Base-by-base conservation (phyloP, 1,284 basidiomycete genomes). In the Ceratobasidium sp. region DNA sequence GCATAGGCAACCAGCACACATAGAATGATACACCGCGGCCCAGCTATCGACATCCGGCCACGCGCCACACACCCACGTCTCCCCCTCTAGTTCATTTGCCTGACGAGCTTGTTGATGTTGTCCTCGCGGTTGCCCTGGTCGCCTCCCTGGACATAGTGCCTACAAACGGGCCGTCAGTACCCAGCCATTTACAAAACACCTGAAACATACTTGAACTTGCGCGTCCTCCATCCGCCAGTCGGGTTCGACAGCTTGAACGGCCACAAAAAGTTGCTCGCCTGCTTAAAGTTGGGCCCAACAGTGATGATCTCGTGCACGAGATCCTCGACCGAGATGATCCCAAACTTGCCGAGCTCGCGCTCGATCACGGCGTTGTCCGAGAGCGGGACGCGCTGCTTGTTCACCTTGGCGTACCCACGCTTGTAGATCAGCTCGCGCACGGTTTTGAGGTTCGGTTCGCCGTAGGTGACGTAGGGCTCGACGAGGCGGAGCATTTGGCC, bases 181-280 rank as follows among this genome's bases (percentile, higher is more conserved):
- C n/a, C 39, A n/a, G 51, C 43, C 34, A 16, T 29, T 29, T 3
- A 65, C n/a, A 80, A 82, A 77, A n/a, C 5, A 41, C 13, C 37
- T 56, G 31, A 56, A 62, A 66, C 76, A 39, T 58, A 75, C 86
- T 92, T 95, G 91, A 98, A 97, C 88, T 99, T 99, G 83, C 95
- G 89, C 81, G 88, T 90, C 85, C 94, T 92, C 96, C 95, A 99
- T 81, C 98, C 98, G 79, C 98, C 97, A 80, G 89, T 98, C 76
- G 98, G 96, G 91, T 98, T 98, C 79, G 95, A 98, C 77, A 99
- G 92, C 85, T 99, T 98, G 91, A 99, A 98, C 37, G 98, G 96
- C 96, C 97, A 98, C 75, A 99, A 90, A 90, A 96, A 95, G 87
- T 95, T 95, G 79, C 93, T 90, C 76, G 91, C 94, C 90, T 92